phyloP scores from a whole-genome alignment of 345 rosid species.

The Syzygium aromaticum region DNA sequence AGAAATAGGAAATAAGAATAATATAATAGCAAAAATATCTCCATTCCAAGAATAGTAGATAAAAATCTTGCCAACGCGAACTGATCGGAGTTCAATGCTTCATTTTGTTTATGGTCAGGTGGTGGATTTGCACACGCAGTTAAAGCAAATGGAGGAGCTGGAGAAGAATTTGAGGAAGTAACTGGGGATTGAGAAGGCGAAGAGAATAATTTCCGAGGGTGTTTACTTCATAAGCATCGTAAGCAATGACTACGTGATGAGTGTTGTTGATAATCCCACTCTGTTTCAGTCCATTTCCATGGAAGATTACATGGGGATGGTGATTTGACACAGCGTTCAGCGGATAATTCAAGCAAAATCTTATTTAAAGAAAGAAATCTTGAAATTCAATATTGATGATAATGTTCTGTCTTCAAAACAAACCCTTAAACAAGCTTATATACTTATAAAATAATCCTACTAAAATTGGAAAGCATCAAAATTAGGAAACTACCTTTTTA shows the following conservation, averaged over 20 bases:
- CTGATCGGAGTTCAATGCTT: neutral
- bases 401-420: too few relatives aligned
- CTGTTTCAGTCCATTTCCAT: neutral
- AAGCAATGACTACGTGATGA: neutral
- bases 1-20: too few relatives aligned
- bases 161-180: neutral
- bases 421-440: too few relatives aligned
- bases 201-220: neutral
- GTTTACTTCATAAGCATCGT: constrained; percentile 10
- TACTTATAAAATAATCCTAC: too few relatives aligned
- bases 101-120: neutral
- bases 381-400: too few relatives aligned
- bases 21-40: too few relatives aligned
- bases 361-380: too few relatives aligned
- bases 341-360: too few relatives aligned
- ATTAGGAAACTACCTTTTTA: too few relatives aligned
- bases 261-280: neutral
- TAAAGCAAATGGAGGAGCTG: constrained; percentile 3
- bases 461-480: too few relatives aligned
- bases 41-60: too few relatives aligned
- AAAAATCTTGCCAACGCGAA: too few relatives aligned
- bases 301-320: constrained; percentile 1
- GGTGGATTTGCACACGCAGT: constrained; percentile 8
- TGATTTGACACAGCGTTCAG: neutral
- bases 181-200: neutral